These are phyloP conservation scores for Mimosa bimucronata DNA, from an alignment of 306 rosid genomes.

Conservation along the genomic window DNA sequence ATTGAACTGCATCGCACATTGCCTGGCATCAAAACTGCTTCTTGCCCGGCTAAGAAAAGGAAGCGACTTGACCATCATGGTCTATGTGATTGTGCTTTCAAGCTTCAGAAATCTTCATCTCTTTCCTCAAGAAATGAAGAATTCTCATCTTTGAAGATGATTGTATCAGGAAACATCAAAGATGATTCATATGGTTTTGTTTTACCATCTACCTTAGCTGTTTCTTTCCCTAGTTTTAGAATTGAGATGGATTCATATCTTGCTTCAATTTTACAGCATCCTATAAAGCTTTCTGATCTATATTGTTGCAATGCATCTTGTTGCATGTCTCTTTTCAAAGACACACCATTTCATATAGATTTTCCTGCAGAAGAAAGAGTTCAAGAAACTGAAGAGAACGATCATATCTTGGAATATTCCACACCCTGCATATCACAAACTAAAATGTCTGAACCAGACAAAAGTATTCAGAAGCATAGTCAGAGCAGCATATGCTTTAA, in stretches of 20 bases:
- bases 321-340: conserved; percentile 4
- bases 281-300: background rate
- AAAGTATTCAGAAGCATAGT: conserved; percentile 26
- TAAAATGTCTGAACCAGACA: conserved; percentile 39
- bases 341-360: background rate
- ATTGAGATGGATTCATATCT: conserved; percentile 6
- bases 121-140: background rate
- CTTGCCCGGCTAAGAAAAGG: conserved; percentile 38
- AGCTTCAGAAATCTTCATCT: conserved; percentile 6
- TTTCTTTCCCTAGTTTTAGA: background rate
- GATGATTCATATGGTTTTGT: background rate
- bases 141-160: background rate
- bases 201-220: background rate
- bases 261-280: background rate
- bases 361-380: conserved; percentile 16
- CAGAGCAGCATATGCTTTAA: conserved; percentile 14
- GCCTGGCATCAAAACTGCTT: conserved; percentile 16
- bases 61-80: conserved; percentile 30
- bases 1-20: conserved; percentile 10
- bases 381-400: conserved; percentile 31
- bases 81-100: conserved; percentile 11
- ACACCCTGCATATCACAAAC: conserved; percentile 24
- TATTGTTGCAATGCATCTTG: background rate
- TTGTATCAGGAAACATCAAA: background rate
- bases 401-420: background rate